phyloP scores from a whole-genome alignment of 179 eudicot genomes.

The Silene coronaria region DNA sequence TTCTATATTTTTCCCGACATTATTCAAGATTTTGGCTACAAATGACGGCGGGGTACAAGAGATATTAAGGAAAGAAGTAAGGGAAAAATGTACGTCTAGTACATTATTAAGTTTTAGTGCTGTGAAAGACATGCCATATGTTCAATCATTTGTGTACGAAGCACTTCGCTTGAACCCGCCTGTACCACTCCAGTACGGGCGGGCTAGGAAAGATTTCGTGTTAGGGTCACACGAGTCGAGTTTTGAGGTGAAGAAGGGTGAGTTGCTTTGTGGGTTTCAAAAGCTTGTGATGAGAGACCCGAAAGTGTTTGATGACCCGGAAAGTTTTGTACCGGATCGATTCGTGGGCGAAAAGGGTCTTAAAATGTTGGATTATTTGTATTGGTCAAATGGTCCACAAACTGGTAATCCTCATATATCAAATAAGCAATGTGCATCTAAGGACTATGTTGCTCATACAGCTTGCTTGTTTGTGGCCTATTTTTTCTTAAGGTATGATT shows the following conservation, averaged over 20 bases:
- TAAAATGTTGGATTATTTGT: constrained; percentile 52
- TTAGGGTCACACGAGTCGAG: constrained; percentile 55
- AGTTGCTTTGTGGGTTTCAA: constrained; percentile 80
- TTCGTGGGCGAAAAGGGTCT: constrained; percentile 50
- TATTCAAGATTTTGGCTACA: constrained; percentile 35
- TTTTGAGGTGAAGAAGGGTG: constrained; percentile 71
- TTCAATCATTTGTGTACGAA: constrained; percentile 71
- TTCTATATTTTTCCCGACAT: constrained; percentile 38
- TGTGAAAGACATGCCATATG: constrained; percentile 48
- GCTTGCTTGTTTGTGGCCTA: constrained; percentile 62
- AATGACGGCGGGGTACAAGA: constrained; percentile 43
- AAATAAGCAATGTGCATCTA: constrained; percentile 80
- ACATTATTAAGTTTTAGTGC: constrained; percentile 31
- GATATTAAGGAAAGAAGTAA: constrained; percentile 50
- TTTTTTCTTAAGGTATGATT: constrained; percentile 60
- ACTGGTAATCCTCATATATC: constrained; percentile 39
- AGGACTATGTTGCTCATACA: constrained; percentile 58
- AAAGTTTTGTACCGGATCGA: constrained; percentile 46
- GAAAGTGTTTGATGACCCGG: constrained; percentile 65
- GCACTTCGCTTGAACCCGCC: constrained; percentile 70
- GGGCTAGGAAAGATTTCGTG: constrained; percentile 74
- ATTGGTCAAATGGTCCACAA: constrained; percentile 94
- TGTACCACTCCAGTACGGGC: constrained; percentile 64
- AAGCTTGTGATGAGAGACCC: constrained; percentile 71
- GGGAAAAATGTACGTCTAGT: constrained; percentile 29